phyloP scores from a whole-genome alignment of 305 asterid species.

The Fraxinus ornus region DNA sequence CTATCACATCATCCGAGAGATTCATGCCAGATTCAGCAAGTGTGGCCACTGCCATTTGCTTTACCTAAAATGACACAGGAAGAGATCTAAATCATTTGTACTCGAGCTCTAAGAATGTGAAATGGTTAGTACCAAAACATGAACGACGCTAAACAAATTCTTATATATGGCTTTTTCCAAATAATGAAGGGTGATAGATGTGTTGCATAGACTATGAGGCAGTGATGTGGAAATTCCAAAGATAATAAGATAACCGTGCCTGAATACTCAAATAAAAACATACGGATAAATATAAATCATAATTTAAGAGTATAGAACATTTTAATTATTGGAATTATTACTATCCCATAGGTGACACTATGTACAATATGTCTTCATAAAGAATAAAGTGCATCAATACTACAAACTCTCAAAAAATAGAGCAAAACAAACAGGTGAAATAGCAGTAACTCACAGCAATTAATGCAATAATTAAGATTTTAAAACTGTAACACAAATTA shows the following conservation, averaged over 20 bases:
- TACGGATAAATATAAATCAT: not conserved
- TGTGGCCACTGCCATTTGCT: conserved; percentile 61
- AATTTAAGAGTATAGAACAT: not conserved
- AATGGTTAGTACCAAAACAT: not conserved
- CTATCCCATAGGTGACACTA: not conserved
- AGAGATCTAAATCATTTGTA: conserved; percentile 8
- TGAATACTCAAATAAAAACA: not conserved
- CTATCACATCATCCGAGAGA: conserved; percentile 53
- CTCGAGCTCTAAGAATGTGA: not conserved
- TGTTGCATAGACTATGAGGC: not conserved
- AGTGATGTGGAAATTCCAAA: not conserved
- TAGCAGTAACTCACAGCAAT: not conserved
- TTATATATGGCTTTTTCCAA: not conserved
- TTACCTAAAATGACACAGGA: conserved; percentile 36
- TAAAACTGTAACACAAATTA: not conserved
- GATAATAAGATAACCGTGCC: not conserved
- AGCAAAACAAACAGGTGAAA: not conserved
- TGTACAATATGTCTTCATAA: not conserved
- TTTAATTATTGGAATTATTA: not conserved
- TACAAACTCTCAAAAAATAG: not conserved
- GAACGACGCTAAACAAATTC: not conserved
- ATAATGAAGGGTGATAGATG: not conserved
- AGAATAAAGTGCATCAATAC: not conserved
- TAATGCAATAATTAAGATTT: not conserved
- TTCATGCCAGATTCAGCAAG: conserved; percentile 61